These are phyloP conservation scores for Colletotrichum nymphaeae DNA, from an alignment of 2,329 filamentous ascomycete species.

Conservation along the genomic window DNA sequence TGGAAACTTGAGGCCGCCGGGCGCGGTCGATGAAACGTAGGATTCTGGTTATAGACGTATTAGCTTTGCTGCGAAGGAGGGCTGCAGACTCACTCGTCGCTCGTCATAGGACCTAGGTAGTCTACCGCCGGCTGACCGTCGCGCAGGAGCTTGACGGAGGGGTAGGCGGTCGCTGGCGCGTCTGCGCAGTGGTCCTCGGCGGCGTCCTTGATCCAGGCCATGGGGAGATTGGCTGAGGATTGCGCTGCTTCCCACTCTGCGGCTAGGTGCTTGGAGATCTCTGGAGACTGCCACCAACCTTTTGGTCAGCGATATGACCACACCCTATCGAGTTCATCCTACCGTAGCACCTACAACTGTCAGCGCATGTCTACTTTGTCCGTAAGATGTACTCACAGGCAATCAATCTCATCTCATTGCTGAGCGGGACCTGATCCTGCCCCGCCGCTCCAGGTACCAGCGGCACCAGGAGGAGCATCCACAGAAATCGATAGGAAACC, in stretches of 20 bases:
- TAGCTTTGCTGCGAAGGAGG: not conserved
- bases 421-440: conserved; percentile 1
- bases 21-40: conserved; percentile 40
- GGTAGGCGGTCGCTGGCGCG: not conserved
- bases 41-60: conserved; percentile 35
- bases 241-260: conserved; percentile 10
- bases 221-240: conserved; percentile 10
- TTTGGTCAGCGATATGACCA: not conserved
- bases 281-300: not conserved
- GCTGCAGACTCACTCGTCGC: conserved; percentile 7
- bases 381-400: conserved; percentile 16
- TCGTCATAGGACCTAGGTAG: conserved; percentile 12
- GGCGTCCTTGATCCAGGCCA: conserved; percentile 7
- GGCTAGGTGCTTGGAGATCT: not conserved
- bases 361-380: not conserved
- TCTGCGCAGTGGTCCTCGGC: not conserved
- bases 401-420: conserved; percentile 4
- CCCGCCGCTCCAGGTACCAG: not conserved
- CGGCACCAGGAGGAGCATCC: not conserved
- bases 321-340: not conserved
- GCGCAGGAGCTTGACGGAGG: conserved; percentile 17
- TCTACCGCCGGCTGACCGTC: not conserved
- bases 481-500: not conserved
- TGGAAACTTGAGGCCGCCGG: conserved; percentile 39
- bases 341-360: conserved; percentile 10